Evolutionary conservation across 2,329 filamentous ascomycete genomes (phyloP), one percentile per base, ranked within the genome.

Genomic region (Colletotrichum sansevieriae): DNA sequence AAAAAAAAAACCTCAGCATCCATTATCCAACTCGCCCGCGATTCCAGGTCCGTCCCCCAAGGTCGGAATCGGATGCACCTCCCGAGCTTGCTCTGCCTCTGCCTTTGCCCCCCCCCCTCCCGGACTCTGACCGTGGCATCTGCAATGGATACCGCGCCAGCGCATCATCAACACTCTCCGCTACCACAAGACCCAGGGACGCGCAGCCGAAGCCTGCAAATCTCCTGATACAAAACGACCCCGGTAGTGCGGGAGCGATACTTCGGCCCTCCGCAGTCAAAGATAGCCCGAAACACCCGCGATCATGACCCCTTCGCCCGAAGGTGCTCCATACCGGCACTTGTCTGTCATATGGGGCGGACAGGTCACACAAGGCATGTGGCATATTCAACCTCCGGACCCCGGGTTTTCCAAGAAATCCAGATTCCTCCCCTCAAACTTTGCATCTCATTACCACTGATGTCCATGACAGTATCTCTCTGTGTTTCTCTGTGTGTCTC

Each of bases 311-410:
- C 43, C 15, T 12, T 22, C 54, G n/a, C 8, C 22, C 20, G 37
- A 52, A 52, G 25, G 25, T 10, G 49, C 49, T 25, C 49, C 15
- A 35, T 52, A 20, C 29, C 47, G 47, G 41, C 56, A 58, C 56
- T 37, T 58, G 55, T 33, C 47, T 12, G 12, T 51, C 15, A 22
- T 22, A 13, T 22, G 13, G 13, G 47, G 20, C 20, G 15, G 47
- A 51, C 47, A 13, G 4, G 22, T 22, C 22, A 22, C 22, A 22
- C 3, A 22, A 39, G 35, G 10, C 12, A 39, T 39, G 55, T 15
- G 33, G 15, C 39, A 22, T 29, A 61, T 68, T 61, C 59, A 65
- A 65, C 65, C 61, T 65, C 65, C 65, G 35, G 61, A 65, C 59
- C 65, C 61, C 61, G 55, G 54, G 29, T 68, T 68, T 59, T 56